phyloP scores from a whole-genome alignment of 176 grass and related monocot species.

The Eleusine indica region DNA sequence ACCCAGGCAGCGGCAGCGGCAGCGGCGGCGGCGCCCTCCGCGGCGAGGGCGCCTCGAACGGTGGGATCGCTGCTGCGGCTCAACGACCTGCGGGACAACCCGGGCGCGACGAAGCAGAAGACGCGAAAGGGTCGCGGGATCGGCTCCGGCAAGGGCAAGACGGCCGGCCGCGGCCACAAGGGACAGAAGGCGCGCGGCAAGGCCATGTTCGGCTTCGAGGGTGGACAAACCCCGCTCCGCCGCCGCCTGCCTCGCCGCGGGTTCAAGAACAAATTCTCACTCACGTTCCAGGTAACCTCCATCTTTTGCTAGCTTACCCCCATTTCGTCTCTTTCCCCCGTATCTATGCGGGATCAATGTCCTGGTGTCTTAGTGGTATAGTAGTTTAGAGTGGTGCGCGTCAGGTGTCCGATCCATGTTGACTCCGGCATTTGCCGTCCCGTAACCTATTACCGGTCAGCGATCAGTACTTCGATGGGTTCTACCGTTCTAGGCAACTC shows the following conservation, averaged over 20 bases:
- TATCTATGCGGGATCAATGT: background rate
- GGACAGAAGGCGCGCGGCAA: constrained; percentile 93
- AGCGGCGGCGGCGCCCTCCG: background rate
- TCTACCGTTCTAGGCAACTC: background rate
- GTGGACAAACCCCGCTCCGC: constrained; percentile 83
- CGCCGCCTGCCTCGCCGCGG: constrained; percentile 63
- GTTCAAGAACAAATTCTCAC: constrained; percentile 87
- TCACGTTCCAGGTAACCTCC: constrained; percentile 70
- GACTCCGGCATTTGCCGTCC: background rate
- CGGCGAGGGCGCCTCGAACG: constrained; percentile 26
- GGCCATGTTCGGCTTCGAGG: constrained; percentile 86
- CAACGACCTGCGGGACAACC: constrained; percentile 83
- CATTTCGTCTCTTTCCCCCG: background rate
- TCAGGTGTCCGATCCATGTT: background rate
- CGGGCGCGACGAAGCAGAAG: constrained; percentile 79
- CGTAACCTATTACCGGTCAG: background rate
- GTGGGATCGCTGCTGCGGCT: constrained; percentile 63
- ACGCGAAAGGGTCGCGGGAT: constrained; percentile 91
- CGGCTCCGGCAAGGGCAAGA: constrained; percentile 95
- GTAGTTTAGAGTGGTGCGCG: background rate
- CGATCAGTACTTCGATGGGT: background rate
- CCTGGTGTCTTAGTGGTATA: background rate
- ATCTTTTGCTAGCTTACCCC: background rate
- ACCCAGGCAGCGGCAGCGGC: constrained; percentile 21
- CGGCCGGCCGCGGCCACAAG: constrained; percentile 87